phyloP scores from a whole-genome alignment of 805 yeast species.

The Crinitomyces ghanaensis region DNA sequence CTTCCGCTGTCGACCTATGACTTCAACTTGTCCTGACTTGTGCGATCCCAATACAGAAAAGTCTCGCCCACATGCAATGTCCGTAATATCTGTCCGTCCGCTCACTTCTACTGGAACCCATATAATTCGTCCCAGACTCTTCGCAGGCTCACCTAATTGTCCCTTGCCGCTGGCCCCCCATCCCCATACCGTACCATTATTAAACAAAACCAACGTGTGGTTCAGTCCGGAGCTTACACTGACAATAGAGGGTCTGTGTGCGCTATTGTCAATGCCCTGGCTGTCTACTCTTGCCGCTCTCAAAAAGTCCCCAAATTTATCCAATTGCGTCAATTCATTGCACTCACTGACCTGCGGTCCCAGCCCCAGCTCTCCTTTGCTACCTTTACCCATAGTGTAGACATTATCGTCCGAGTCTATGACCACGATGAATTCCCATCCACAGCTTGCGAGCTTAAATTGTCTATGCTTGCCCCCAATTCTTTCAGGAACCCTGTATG shows the following conservation, averaged over 20 bases:
- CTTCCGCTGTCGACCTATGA: slow-evolving; percentile 32
- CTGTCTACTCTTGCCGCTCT: too few relatives aligned
- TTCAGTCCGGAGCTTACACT: slow-evolving; percentile 23
- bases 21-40: slow-evolving; percentile 11
- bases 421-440: slow-evolving; percentile 67
- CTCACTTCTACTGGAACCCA: background rate
- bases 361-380: slow-evolving; percentile 64
- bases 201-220: slow-evolving; percentile 23
- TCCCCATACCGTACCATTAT: slow-evolving; percentile 39
- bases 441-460: slow-evolving; percentile 42
- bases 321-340: slow-evolving; percentile 4
- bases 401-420: slow-evolving; percentile 33
- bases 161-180: slow-evolving; percentile 65
- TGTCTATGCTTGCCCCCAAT: slow-evolving; percentile 1
- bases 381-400: slow-evolving; percentile 50
- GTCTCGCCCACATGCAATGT: slow-evolving; percentile 44
- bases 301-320: slow-evolving; percentile 12
- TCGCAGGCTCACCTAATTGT: slow-evolving; percentile 29
- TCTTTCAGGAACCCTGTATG: background rate
- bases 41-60: slow-evolving; percentile 33
- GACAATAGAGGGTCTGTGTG: slow-evolving; percentile 9
- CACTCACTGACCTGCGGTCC: slow-evolving; percentile 22
- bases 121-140: background rate
- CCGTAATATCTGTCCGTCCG: slow-evolving; percentile 5
- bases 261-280: too few relatives aligned